These are phyloP conservation scores for Malassezia yamatoensis DNA, from an alignment of 1,284 basidiomycete species.

Conservation along the genomic window DNA sequence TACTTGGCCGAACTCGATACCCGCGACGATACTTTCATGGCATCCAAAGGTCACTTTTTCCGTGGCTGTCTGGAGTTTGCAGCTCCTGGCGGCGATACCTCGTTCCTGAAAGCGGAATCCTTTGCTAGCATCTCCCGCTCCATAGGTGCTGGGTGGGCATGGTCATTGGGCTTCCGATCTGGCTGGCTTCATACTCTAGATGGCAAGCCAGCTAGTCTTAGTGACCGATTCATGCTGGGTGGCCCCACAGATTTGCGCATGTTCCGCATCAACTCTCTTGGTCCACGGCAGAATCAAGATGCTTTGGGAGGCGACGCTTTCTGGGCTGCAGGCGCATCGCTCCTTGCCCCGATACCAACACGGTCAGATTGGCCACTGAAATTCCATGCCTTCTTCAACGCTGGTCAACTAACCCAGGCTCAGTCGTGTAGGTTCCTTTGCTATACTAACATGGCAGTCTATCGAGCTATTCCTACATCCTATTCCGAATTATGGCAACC, in stretches of 20 bases:
- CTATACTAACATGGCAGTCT: slow-evolving; percentile 22
- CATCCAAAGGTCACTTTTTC: slow-evolving; percentile 38
- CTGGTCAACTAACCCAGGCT: slow-evolving; percentile 65
- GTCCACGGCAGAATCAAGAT: slow-evolving; percentile 66
- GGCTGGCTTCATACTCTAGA: slow-evolving; percentile 29
- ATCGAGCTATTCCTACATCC: slow-evolving; percentile 1
- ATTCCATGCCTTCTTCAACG: slow-evolving; percentile 72
- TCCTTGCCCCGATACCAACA: slow-evolving; percentile 67
- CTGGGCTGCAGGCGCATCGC: slow-evolving; percentile 70
- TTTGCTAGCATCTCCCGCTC: slow-evolving; percentile 18
- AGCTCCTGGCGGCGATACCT: slow-evolving; percentile 36
- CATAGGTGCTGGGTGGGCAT: slow-evolving; percentile 18
- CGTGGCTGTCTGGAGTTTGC: slow-evolving; percentile 27
- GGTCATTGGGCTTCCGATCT: slow-evolving; percentile 14
- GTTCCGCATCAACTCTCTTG: slow-evolving; percentile 74
- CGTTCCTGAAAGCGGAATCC: slow-evolving; percentile 30
- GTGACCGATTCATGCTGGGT: slow-evolving; percentile 84
- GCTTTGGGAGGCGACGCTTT: slow-evolving; percentile 79
- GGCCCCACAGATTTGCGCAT: slow-evolving; percentile 81
- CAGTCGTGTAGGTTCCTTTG: slow-evolving; percentile 38
- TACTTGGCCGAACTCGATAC: slow-evolving; percentile 71
- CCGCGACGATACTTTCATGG: slow-evolving; percentile 62
- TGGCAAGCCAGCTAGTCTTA: slow-evolving; percentile 53
- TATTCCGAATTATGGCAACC: slow-evolving; percentile 36
- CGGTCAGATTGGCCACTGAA: slow-evolving; percentile 81